phyloP scores from a whole-genome alignment of 768 basidiomycete species.

The Agrocybe chaxingu region DNA sequence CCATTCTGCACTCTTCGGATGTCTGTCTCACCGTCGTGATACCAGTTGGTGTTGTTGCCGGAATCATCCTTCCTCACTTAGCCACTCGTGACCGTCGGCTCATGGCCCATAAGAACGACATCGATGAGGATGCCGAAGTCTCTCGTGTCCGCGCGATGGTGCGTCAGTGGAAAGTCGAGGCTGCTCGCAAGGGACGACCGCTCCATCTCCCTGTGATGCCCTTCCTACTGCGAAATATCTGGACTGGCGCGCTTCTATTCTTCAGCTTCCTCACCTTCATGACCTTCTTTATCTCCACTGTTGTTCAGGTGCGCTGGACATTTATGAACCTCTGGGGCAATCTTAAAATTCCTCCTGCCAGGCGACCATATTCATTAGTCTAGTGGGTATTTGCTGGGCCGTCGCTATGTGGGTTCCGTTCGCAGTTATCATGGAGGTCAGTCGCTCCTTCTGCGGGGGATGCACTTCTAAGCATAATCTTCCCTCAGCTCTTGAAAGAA shows the following conservation, averaged over 20 bases:
- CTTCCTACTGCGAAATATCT: constrained; percentile 88
- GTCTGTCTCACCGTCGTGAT: constrained; percentile 8
- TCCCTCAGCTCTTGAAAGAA: constrained; percentile 68
- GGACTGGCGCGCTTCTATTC: constrained; percentile 82
- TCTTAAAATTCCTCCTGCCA: constrained; percentile 20
- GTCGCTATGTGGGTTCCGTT: constrained; percentile 99
- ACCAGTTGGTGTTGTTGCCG: constrained; percentile 82
- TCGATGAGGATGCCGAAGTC: constrained; percentile 73
- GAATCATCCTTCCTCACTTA: constrained; percentile 76
- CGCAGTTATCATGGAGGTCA: constrained; percentile 94
- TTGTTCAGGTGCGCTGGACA: constrained; percentile 50
- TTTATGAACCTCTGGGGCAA: not conserved
- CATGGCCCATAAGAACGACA: constrained; percentile 67
- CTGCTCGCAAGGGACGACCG: constrained; percentile 68
- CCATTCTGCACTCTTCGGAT: not conserved
- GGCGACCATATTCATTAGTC: constrained; percentile 78
- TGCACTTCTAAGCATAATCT: constrained; percentile 1
- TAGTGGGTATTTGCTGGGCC: constrained; percentile 94
- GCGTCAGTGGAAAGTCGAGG: constrained; percentile 81
- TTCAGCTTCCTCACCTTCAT: constrained; percentile 78
- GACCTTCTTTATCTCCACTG: constrained; percentile 84
- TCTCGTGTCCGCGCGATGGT: constrained; percentile 69
- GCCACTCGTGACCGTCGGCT: constrained; percentile 79
- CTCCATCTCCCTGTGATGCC: constrained; percentile 85
- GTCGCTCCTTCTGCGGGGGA: constrained; percentile 13